phyloP scores from a whole-genome alignment of 2,329 filamentous ascomycete genomes.

The Thermoascus crustaceus region DNA sequence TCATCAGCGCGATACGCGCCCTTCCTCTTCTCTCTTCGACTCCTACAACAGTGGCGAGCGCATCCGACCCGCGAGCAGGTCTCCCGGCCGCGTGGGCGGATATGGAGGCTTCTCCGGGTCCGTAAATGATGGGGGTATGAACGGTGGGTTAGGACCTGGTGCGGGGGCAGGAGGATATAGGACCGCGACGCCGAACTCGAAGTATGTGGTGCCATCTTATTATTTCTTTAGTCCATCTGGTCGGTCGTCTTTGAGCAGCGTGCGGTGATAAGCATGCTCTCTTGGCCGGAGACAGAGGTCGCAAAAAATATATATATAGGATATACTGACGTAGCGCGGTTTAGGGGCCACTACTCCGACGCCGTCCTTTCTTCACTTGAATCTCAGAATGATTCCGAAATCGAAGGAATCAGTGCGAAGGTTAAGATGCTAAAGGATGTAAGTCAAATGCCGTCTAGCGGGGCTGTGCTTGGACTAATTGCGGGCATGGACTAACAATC shows the following conservation, averaged over 20 bases:
- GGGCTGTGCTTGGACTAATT: background rate
- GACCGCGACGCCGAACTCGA: constrained; percentile 63
- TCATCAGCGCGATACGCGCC: constrained; percentile 61
- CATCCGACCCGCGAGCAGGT: constrained; percentile 33
- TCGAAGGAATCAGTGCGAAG: constrained; percentile 84
- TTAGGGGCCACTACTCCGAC: constrained; percentile 82
- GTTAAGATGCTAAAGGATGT: constrained; percentile 85
- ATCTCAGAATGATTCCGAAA: constrained; percentile 85
- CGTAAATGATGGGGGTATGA: constrained; percentile 5
- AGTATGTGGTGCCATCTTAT: constrained; percentile 42
- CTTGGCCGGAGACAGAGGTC: no score
- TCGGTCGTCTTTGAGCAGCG: no score
- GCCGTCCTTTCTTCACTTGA: constrained; percentile 88
- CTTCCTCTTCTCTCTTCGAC: constrained; percentile 64
- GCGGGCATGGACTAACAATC: constrained; percentile 28
- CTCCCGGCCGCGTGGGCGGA: constrained; percentile 44
- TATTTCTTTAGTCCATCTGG: no score
- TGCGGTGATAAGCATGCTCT: no score
- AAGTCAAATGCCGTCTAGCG: constrained; percentile 29
- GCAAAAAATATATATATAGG: background rate
- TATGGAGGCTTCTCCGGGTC: constrained; percentile 31
- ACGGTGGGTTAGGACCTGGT: constrained; percentile 15
- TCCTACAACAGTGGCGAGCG: constrained; percentile 53
- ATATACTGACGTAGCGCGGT: constrained; percentile 5
- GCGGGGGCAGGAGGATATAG: constrained; percentile 36